These are phyloP conservation scores for Cutaneotrichosporon mucoides DNA, from an alignment of 1,284 basidiomycete species.

Conservation along the genomic window DNA sequence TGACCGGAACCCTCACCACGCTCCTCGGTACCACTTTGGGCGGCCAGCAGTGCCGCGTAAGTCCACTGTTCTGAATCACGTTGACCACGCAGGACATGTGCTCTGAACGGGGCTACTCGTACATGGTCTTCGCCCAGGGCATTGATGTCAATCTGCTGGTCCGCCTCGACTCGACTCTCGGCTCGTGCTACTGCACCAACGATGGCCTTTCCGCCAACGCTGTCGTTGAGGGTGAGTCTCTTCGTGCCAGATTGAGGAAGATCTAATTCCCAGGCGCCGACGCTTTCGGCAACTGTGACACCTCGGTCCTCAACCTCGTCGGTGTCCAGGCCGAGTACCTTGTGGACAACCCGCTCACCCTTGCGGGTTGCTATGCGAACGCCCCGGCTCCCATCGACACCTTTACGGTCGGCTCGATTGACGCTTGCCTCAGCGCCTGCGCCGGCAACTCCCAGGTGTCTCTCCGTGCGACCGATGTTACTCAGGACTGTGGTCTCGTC, in stretches of 20 bases:
- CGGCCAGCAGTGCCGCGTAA: not conserved
- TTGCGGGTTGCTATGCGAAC: not conserved
- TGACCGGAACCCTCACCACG: not conserved
- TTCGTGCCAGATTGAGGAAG: no score
- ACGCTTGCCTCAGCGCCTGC: not conserved
- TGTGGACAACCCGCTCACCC: not conserved
- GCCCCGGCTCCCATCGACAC: not conserved
- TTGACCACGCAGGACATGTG: not conserved
- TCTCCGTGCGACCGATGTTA: not conserved
- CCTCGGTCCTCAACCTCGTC: constrained; percentile 1
- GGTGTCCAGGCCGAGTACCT: constrained; percentile 3
- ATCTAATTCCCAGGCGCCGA: not conserved
- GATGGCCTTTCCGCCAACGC: not conserved
- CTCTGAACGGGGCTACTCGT: not conserved
- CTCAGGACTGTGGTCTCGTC: not conserved
- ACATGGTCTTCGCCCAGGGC: not conserved
- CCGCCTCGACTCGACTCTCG: not conserved
- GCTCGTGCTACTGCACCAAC: constrained; percentile 5
- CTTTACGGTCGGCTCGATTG: not conserved
- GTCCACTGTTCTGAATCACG: not conserved
- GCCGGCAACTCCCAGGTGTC: not conserved
- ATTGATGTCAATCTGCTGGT: not conserved
- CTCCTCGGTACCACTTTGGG: not conserved
- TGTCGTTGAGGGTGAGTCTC: not conserved
- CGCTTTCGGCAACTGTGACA: not conserved